These are phyloP conservation scores for Talaromyces sp. DNA, from an alignment of 2,329 filamentous ascomycete species.

Conservation along the genomic window DNA sequence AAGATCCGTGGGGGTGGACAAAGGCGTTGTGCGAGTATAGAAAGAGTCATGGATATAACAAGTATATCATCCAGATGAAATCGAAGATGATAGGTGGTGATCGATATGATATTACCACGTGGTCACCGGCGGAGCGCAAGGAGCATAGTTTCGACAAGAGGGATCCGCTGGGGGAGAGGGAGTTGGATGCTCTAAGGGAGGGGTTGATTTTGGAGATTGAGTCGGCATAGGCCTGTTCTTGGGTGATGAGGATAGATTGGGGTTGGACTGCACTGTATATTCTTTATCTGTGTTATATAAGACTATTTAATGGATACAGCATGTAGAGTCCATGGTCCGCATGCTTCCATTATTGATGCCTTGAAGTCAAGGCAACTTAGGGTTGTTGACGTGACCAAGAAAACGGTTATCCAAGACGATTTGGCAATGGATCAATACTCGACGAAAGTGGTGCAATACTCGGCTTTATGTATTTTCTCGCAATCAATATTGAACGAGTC, in stretches of 20 bases:
- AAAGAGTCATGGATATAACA: slow-evolving; percentile 17
- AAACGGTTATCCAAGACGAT: not conserved
- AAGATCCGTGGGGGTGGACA: slow-evolving; percentile 31
- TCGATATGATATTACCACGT: slow-evolving; percentile 38
- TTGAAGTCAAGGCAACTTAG: no score
- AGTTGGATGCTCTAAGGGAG: slow-evolving; percentile 39
- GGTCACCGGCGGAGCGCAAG: slow-evolving; percentile 37
- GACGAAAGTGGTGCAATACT: not conserved
- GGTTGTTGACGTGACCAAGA: not conserved
- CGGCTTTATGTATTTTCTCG: not conserved
- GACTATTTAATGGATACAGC: not conserved
- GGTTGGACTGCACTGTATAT: not conserved
- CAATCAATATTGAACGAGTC: no score
- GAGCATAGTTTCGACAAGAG: slow-evolving; percentile 32
- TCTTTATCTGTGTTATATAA: not conserved
- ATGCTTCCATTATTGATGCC: no score
- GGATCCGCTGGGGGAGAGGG: slow-evolving; percentile 38
- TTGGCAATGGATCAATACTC: not conserved
- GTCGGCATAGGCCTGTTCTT: no score
- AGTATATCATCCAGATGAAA: not conserved
- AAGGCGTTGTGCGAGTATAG: slow-evolving; percentile 27
- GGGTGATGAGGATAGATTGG: not conserved
- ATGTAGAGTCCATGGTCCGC: not conserved
- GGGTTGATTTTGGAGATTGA: slow-evolving; percentile 33
- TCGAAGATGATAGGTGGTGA: slow-evolving; percentile 40